Base-by-base conservation (phyloP, 805 yeast genomes). In the Diddensiella santjacobensis region DNA sequence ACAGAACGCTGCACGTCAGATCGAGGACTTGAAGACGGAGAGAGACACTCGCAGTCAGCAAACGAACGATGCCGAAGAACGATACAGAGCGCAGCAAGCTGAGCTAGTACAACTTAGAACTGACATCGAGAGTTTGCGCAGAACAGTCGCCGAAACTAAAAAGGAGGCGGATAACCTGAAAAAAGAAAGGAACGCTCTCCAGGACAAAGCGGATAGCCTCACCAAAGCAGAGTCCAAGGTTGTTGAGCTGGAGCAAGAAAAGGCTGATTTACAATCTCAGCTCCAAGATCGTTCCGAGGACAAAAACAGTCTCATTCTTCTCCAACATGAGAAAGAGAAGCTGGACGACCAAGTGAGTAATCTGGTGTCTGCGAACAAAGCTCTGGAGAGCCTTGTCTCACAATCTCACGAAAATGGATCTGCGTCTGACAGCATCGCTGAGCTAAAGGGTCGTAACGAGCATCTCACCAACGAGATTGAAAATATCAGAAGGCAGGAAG, bases 1-100 rank as follows among this genome's bases (percentile, higher is more conserved):
- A 35, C 71, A 72, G 54, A 62, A 68, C 1, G 59, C 79, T 15
- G 77, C 78, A 1, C 51, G 58, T 3, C 62, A 62, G 26, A 52
- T 68, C 18, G 64, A 58, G 29, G 54, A 55, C 11, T 50, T 66
- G 39, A 60, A 63, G 44, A 29, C 47, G 20, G 40, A 5, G 5
- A 29, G 17, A 17, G 39, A 26, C 13, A 19, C 22, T 30, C 44
- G 3, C 5, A 4, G 39, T 4, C 20, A 24, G 39, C 18, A 24
- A 24, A 19, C 10, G 35, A 15, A 23, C 18, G 20, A 11, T 8
- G 31, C 31, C 31, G 13, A n/a, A n/a, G n/a, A n/a, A n/a, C n/a
- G n/a, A n/a, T n/a, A n/a, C n/a, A n/a, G n/a, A n/a, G n/a, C n/a
- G n/a, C n/a, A n/a, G n/a, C n/a, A n/a, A n/a, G n/a, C n/a, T n/a